phyloP scores from a whole-genome alignment of 345 rosid genomes.

The Hibiscus syriacus region DNA sequence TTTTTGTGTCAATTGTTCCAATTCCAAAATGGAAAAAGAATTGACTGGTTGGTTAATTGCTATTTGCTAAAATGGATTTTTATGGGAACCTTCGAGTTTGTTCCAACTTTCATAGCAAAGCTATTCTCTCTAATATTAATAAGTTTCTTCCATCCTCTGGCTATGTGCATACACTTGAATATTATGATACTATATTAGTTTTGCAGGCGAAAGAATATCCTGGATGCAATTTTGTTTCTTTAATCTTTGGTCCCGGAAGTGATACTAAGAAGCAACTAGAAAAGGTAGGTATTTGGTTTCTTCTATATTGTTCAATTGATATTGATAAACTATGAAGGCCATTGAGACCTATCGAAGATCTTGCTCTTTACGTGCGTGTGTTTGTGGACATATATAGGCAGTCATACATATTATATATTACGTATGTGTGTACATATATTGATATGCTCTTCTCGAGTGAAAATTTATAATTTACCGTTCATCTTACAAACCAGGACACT shows the following conservation, averaged over 20 bases:
- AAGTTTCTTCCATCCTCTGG: background rate
- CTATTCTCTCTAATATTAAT: background rate
- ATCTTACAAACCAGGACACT: slow-evolving; percentile 59
- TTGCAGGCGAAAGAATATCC: slow-evolving; percentile 65
- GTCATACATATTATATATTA: background rate
- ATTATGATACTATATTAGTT: slow-evolving; percentile 4
- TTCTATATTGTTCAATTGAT: background rate
- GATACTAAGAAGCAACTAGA: slow-evolving; percentile 73
- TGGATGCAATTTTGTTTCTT: slow-evolving; percentile 61
- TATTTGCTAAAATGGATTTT: background rate
- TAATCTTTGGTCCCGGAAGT: slow-evolving; percentile 75
- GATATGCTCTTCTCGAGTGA: background rate
- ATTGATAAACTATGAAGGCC: background rate
- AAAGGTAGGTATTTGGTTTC: slow-evolving; percentile 41
- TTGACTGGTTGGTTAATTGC: too few relatives aligned
- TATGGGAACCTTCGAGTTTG: background rate
- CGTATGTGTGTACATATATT: background rate
- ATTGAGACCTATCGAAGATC: background rate
- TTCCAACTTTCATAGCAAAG: background rate
- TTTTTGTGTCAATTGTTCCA: background rate
- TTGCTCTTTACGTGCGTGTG: background rate
- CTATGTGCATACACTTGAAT: background rate
- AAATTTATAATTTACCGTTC: background rate
- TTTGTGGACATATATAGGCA: background rate
- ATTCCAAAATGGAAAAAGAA: background rate